phyloP scores from a whole-genome alignment of 345 rosid genomes.

The Euphorbia tirucalli region DNA sequence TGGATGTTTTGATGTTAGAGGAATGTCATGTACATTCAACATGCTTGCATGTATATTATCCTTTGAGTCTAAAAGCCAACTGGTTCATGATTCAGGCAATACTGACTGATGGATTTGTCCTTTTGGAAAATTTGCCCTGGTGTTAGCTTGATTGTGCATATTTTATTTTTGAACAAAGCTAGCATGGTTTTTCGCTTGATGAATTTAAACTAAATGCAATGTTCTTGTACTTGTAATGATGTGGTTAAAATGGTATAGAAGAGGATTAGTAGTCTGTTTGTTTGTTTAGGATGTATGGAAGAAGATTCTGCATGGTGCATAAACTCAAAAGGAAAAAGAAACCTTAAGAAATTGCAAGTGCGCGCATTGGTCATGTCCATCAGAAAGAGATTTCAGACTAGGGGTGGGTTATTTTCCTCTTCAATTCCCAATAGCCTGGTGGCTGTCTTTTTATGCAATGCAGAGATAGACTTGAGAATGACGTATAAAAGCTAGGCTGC shows the following conservation, averaged over 20 bases:
- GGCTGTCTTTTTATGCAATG: neutral
- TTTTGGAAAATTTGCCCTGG: neutral
- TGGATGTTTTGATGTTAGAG: constrained; percentile 1
- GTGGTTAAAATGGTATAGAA: neutral
- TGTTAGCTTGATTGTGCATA: neutral
- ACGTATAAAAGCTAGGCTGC: neutral
- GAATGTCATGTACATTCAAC: neutral
- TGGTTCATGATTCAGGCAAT: neutral
- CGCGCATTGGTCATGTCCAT: neutral
- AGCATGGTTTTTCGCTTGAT: neutral
- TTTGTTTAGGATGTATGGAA: neutral
- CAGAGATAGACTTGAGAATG: neutral
- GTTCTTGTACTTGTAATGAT: neutral
- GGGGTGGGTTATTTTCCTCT: neutral
- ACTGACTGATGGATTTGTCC: neutral
- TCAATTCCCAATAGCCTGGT: too few species aligned
- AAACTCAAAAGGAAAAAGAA: neutral
- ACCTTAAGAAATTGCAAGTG: neutral
- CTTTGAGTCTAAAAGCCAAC: neutral
- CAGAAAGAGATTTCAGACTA: neutral
- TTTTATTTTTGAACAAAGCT: neutral
- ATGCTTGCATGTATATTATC: neutral
- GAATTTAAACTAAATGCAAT: neutral
- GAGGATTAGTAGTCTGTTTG: neutral
- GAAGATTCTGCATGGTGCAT: neutral